phyloP scores from a whole-genome alignment of 257 asterid genomes.

The Nicotiana noctiflora region DNA sequence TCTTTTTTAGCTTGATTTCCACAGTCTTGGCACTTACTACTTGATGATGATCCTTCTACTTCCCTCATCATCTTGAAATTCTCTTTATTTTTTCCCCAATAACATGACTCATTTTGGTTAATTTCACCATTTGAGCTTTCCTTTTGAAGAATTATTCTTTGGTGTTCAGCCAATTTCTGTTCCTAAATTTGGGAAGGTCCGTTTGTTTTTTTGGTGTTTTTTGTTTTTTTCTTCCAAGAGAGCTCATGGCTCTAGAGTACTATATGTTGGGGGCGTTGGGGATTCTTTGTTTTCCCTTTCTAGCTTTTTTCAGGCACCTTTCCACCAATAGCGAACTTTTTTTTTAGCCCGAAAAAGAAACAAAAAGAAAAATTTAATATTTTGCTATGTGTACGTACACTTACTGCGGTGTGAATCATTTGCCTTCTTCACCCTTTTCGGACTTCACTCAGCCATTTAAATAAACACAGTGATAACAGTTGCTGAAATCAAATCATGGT shows the following conservation, averaged over 20 bases:
- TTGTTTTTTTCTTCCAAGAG: constrained; percentile 16
- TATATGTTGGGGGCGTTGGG: constrained; percentile 9
- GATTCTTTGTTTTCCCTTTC: constrained; percentile 8
- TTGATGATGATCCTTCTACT: constrained; percentile 13
- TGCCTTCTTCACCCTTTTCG: neutral
- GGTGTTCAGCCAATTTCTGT: constrained; percentile 6
- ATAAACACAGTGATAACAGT: neutral
- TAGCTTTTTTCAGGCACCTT: constrained; percentile 9
- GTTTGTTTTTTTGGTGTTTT: neutral
- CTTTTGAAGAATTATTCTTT: neutral
- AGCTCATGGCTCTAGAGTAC: constrained; percentile 29
- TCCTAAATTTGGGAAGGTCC: constrained; percentile 25
- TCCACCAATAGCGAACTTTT: neutral
- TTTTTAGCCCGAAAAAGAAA: neutral
- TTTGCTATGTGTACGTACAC: constrained; percentile 20
- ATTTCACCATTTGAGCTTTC: neutral
- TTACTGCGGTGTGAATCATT: constrained; percentile 22
- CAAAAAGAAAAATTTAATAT: neutral
- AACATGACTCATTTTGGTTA: neutral
- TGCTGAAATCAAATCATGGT: no score
- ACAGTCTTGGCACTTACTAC: constrained; percentile 54
- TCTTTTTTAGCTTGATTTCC: constrained; percentile 82
- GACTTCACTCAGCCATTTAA: neutral
- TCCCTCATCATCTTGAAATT: constrained; percentile 8
- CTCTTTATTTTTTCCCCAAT: constrained; percentile 14